Conservation (phyloP, 495 filamentous ascomycete genomes). For the Annulohypoxylon nitens region DNA sequence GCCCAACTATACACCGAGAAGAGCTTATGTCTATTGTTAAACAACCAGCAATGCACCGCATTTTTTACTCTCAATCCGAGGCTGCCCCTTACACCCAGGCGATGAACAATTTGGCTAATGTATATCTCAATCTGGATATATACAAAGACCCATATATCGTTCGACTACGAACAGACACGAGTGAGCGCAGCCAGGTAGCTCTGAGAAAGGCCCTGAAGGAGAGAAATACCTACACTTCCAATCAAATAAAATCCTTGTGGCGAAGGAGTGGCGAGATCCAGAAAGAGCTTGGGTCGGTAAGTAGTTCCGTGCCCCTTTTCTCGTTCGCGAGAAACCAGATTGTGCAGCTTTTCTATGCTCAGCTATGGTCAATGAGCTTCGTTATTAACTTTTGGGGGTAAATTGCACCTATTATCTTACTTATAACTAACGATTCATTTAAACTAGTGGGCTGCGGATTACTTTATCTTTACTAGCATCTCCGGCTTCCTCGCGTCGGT, state of each 20-base stretch:
- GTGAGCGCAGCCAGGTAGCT: slow-evolving; percentile 50
- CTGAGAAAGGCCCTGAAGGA: slow-evolving; percentile 63
- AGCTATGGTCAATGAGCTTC: neutral
- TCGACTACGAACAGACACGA: slow-evolving; percentile 58
- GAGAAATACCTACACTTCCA: slow-evolving; percentile 71
- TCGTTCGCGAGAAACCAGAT: neutral
- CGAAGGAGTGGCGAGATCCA: slow-evolving; percentile 64
- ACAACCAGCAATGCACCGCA: slow-evolving; percentile 69
- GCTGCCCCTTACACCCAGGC: slow-evolving; percentile 36
- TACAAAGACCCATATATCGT: slow-evolving; percentile 77
- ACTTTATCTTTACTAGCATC: slow-evolving; percentile 73
- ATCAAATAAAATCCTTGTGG: slow-evolving; percentile 72
- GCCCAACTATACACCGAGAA: slow-evolving; percentile 76
- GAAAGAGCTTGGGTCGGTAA: slow-evolving; percentile 71
- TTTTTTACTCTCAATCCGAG: slow-evolving; percentile 58
- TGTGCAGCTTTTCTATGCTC: neutral
- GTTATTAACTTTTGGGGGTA: neutral
- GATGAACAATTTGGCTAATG: slow-evolving; percentile 54
- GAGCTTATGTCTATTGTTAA: slow-evolving; percentile 78
- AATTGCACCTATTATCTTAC: neutral
- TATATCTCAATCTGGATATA: slow-evolving; percentile 68
- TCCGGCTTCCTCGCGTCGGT: slow-evolving; percentile 58
- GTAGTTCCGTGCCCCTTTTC: neutral
- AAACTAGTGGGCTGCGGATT: slow-evolving; percentile 73
- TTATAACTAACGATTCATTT: slow-evolving; percentile 3